Evolutionary conservation across 768 basidiomycete species (phyloP).

Genomic region (Pulveroboletus sp.): DNA sequence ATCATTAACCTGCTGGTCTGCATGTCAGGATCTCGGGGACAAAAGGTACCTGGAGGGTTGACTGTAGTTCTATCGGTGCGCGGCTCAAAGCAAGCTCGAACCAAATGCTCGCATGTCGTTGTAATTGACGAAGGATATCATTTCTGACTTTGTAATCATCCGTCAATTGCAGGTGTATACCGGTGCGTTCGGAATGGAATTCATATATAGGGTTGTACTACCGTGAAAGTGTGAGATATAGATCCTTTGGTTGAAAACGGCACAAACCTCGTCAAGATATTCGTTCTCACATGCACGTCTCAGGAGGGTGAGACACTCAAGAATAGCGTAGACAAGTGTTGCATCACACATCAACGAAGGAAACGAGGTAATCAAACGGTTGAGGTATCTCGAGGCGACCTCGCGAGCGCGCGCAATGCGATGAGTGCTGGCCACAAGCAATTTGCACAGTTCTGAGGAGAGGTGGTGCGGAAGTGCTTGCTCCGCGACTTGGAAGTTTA

Average conservation of each 20-base stretch:
- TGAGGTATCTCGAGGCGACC: conserved; percentile 76
- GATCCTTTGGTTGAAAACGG: background rate
- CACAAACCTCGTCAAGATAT: conserved; percentile 77
- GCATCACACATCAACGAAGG: conserved; percentile 93
- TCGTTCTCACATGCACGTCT: conserved; percentile 88
- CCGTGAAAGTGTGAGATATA: background rate
- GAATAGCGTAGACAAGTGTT: conserved; percentile 78
- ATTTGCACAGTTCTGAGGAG: conserved; percentile 65
- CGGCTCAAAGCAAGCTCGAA: conserved; percentile 81
- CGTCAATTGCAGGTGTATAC: conserved; percentile 71
- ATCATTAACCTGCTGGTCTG: background rate
- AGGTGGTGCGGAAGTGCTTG: conserved; percentile 71
- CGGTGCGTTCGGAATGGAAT: conserved; percentile 73
- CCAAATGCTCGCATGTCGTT: conserved; percentile 75
- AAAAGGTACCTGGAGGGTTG: conserved; percentile 73
- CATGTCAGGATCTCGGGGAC: background rate
- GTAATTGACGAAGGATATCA: conserved; percentile 72
- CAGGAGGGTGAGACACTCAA: conserved; percentile 88
- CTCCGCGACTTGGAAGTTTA: conserved; percentile 70
- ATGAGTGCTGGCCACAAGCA: conserved; percentile 79
- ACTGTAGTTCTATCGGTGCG: conserved; percentile 89
- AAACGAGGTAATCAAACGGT: conserved; percentile 83
- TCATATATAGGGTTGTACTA: conserved; percentile 88
- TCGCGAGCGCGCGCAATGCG: conserved; percentile 77
- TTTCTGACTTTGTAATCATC: conserved; percentile 85